phyloP scores from a whole-genome alignment of 768 basidiomycete genomes.

The Boletus pseudo-olivaceus region DNA sequence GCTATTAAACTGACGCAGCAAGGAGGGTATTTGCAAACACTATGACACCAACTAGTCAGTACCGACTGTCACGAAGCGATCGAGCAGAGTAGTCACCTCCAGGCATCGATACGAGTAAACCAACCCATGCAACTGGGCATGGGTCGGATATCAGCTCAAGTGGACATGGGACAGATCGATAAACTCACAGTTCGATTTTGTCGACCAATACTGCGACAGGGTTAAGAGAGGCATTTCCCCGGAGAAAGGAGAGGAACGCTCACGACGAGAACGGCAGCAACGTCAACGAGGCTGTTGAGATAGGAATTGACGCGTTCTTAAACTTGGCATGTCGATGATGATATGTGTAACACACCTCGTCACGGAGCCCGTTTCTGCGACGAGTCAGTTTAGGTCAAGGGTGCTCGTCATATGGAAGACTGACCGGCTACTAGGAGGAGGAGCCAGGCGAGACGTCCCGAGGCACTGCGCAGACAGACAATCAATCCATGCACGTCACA shows the following conservation, averaged over 20 bases:
- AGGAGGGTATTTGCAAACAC: conserved; percentile 21
- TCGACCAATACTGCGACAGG: conserved; percentile 16
- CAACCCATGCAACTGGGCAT: conserved; percentile 14
- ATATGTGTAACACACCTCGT: conserved; percentile 8
- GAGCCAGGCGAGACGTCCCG: conserved; percentile 1
- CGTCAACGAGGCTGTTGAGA: conserved; percentile 8
- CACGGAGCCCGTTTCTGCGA: conserved; percentile 13
- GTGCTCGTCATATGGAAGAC: neutral
- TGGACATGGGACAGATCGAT: neutral
- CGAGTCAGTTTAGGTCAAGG: neutral
- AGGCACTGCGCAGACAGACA: neutral
- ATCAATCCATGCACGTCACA: neutral
- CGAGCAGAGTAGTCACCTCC: conserved; percentile 8
- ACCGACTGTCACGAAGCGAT: too few relatives aligned
- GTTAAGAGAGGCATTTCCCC: neutral
- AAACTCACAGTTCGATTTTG: conserved; percentile 10
- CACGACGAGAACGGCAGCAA: conserved; percentile 10
- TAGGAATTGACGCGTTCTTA: neutral
- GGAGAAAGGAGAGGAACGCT: neutral
- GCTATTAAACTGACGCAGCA: conserved; percentile 14
- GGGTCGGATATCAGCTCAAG: neutral
- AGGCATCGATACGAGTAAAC: conserved; percentile 14
- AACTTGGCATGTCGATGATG: neutral
- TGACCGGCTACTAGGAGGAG: conserved; percentile 8
- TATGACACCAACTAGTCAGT: neutral